A percentile compares a stretch with the other conserved stretches of the same genome.
phyloP scores from a whole-genome alignment of 768 basidiomycete species.

The Thelephora ganbajun region DNA sequence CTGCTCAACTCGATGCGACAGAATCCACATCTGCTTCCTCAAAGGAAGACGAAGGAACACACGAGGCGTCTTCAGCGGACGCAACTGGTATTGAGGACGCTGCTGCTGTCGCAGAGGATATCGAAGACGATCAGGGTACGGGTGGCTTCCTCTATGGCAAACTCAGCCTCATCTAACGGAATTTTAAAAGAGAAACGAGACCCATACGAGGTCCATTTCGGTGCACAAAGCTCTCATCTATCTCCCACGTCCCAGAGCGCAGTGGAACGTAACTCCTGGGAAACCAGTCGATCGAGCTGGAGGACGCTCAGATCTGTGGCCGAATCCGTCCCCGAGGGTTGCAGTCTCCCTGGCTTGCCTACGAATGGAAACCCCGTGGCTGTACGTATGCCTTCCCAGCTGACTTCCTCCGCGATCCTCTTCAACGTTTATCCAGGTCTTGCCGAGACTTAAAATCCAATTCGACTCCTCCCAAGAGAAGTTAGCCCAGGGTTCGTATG shows the following conservation, averaged over 20 bases:
- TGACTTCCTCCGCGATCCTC: background rate
- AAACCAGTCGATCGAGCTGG: constrained; percentile 26
- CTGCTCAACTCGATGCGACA: constrained; percentile 18
- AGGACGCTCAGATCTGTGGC: constrained; percentile 48
- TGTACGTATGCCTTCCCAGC: background rate
- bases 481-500: constrained; percentile 31
- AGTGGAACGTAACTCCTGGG: constrained; percentile 49
- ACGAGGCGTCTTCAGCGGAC: constrained; percentile 8
- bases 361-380: background rate
- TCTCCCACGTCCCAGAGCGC: constrained; percentile 33
- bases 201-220: constrained; percentile 67
- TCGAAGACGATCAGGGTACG: constrained; percentile 9
- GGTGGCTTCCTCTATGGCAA: background rate
- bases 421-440: constrained; percentile 24
- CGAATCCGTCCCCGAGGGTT: constrained; percentile 32
- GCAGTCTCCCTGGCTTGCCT: constrained; percentile 7
- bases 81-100: constrained; percentile 11
- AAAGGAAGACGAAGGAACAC: constrained; percentile 5
- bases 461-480: constrained; percentile 42
- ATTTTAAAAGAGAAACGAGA: constrained; percentile 17
- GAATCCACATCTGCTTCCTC: background rate
- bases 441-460: constrained; percentile 39
- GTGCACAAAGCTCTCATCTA: constrained; percentile 36
- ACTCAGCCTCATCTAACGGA: background rate
- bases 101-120: constrained; percentile 8